A percentile compares a stretch with the other conserved stretches of the same genome.
These are phyloP conservation scores for Aspergillus tubingensis DNA, from an alignment of 2,329 filamentous ascomycete genomes.

Conservation along the genomic window DNA sequence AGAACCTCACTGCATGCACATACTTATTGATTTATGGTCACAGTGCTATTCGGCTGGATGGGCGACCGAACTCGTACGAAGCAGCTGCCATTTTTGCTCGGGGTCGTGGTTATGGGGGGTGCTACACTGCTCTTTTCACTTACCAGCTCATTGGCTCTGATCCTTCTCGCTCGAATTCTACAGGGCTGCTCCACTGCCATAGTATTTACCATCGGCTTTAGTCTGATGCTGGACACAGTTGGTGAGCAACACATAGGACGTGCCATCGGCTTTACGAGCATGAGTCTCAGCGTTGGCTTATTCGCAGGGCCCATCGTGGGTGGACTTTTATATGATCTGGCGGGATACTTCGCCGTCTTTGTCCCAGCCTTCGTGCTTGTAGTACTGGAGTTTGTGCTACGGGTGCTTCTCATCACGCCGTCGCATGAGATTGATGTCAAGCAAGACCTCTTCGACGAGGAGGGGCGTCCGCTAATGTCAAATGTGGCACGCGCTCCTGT, in stretches of 20 bases:
- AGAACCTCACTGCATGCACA: not conserved
- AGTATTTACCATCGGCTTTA: conserved; percentile 70
- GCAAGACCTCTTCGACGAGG: not conserved
- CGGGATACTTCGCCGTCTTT: not conserved
- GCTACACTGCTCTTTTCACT: conserved; percentile 51
- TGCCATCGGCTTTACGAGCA: conserved; percentile 58
- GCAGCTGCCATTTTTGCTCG: conserved; percentile 11
- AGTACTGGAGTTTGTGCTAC: not conserved
- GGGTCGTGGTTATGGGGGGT: conserved; percentile 8
- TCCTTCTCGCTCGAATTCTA: not conserved
- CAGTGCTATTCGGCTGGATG: conserved; percentile 13
- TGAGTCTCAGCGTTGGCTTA: conserved; percentile 62
- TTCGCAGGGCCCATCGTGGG: conserved; percentile 66
- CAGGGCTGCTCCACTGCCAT: conserved; percentile 61
- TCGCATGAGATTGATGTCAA: not conserved
- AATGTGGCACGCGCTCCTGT: not conserved
- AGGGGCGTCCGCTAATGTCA: not conserved
- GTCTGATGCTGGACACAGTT: conserved; percentile 61
- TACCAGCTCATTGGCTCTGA: not conserved
- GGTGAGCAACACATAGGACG: conserved; percentile 13
- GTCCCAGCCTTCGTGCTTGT: not conserved
- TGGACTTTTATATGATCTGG: conserved; percentile 39
- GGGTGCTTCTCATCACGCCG: not conserved
- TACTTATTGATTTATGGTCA: not conserved
- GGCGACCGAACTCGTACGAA: conserved; percentile 4